These are phyloP conservation scores for Leptomonas pyrrhocoris DNA, from an alignment of 208 protist species.

Conservation along the genomic window DNA sequence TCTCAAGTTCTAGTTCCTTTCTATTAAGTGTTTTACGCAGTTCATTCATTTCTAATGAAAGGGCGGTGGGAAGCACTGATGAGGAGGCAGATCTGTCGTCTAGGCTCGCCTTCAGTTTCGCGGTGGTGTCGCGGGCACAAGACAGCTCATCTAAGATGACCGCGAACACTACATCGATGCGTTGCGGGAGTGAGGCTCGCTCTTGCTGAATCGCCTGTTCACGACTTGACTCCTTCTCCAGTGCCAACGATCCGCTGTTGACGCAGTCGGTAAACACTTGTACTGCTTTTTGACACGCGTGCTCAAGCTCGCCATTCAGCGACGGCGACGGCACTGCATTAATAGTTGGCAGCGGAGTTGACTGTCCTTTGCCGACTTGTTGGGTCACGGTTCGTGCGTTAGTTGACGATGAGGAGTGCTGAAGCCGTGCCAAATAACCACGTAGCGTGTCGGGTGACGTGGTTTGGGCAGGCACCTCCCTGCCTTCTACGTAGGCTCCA, in stretches of 20 bases:
- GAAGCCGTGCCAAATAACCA: constrained; percentile 22
- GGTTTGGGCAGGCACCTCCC: constrained; percentile 8
- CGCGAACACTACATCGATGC: constrained; percentile 10
- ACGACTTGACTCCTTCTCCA: constrained; percentile 21
- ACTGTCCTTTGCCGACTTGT: background rate
- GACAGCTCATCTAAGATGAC: constrained; percentile 22
- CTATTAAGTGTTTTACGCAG: constrained; percentile 21
- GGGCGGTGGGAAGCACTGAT: background rate
- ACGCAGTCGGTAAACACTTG: constrained; percentile 3
- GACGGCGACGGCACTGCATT: background rate
- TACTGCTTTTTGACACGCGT: constrained; percentile 8
- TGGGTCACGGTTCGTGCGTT: background rate
- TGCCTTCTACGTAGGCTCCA: constrained; percentile 24
- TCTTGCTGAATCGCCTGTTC: constrained; percentile 20
- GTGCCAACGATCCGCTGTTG: background rate
- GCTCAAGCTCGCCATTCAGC: constrained; percentile 4
- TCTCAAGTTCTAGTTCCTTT: constrained; percentile 32
- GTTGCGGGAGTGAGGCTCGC: constrained; percentile 16
- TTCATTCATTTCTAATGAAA: constrained; percentile 10
- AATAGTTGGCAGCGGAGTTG: background rate
- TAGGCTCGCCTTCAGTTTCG: constrained; percentile 7
- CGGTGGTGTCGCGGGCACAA: constrained; percentile 11
- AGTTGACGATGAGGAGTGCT: too few species aligned
- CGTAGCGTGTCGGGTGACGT: constrained; percentile 24
- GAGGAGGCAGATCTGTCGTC: background rate